Percentiles rank a stretch among this genome's conserved stretches.
These are phyloP conservation scores for Hordeum pubiflorum DNA, from an alignment of 202 grass and related monocot genomes.

Conservation along the genomic window DNA sequence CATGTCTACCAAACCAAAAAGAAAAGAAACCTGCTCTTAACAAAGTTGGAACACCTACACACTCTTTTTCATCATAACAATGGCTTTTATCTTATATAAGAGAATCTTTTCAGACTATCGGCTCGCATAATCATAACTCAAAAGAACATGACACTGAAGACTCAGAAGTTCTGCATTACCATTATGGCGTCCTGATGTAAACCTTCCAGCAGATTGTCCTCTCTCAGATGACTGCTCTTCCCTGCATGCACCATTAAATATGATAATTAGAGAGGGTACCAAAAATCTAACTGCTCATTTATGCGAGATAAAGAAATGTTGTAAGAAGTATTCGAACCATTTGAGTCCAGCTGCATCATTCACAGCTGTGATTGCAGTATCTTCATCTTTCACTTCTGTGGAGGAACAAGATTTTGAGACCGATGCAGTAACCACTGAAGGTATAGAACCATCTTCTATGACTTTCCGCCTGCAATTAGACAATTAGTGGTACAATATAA, in stretches of 20 bases:
- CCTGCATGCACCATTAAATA: conserved; percentile 18
- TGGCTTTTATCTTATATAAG: neutral
- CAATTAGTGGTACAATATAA: conserved; percentile 18
- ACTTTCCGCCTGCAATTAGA: conserved; percentile 31
- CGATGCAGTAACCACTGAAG: conserved; percentile 34
- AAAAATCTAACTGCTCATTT: neutral
- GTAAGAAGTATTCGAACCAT: conserved; percentile 2
- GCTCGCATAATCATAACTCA: neutral
- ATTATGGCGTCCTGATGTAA: conserved; percentile 2
- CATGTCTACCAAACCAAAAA: too few species aligned
- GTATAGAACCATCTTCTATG: conserved; percentile 29
- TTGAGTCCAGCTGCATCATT: conserved; percentile 51
- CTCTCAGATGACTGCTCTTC: conserved; percentile 23
- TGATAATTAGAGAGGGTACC: neutral
- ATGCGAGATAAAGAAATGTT: neutral
- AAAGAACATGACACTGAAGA: neutral
- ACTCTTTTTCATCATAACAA: neutral
- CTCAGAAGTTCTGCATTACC: neutral
- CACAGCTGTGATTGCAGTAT: conserved; percentile 43
- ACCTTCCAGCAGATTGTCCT: conserved; percentile 22
- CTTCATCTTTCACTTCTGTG: conserved; percentile 45
- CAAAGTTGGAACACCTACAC: neutral
- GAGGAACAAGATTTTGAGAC: conserved; percentile 32
- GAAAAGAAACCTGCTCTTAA: neutral
- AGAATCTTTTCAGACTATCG: neutral